Percentiles rank a stretch among this genome's conserved stretches.
Conservation (phyloP, 257 asterid species). For the Phtheirospermum japonicum region DNA sequence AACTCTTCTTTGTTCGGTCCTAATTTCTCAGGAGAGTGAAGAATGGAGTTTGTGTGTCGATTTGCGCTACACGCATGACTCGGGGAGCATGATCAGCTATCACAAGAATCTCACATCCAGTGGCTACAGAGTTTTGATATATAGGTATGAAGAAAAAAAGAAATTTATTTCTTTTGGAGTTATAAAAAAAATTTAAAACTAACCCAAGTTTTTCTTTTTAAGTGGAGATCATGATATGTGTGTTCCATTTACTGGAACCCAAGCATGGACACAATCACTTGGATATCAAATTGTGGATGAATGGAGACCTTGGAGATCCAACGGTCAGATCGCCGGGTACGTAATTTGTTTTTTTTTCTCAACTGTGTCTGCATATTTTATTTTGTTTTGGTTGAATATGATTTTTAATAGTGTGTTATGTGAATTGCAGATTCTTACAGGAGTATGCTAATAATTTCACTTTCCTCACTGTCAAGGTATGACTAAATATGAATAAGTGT, state of each 20-base stretch:
- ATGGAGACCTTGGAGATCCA: constrained; percentile 56
- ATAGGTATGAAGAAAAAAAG: constrained; percentile 41
- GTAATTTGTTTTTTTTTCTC: not conserved
- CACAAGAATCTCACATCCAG: constrained; percentile 45
- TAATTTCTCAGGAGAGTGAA: constrained; percentile 41
- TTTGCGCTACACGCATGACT: constrained; percentile 31
- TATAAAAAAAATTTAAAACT: not conserved
- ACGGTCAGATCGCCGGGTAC: constrained; percentile 54
- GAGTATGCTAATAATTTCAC: constrained; percentile 45
- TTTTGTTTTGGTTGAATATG: not conserved
- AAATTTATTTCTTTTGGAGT: not conserved
- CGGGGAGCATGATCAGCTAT: constrained; percentile 56
- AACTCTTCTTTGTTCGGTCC: not conserved
- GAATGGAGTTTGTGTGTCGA: constrained; percentile 41
- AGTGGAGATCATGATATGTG: constrained; percentile 80
- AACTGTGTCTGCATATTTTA: not conserved
- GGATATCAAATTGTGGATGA: constrained; percentile 39
- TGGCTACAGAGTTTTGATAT: constrained; percentile 55
- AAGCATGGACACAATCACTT: constrained; percentile 56
- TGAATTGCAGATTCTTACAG: constrained; percentile 41
- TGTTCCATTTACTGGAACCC: constrained; percentile 56
- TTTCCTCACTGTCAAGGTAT: constrained; percentile 62
- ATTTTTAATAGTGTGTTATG: not conserved
- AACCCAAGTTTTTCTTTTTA: not conserved
- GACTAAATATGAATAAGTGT: not conserved